Percentiles rank a stretch among this genome's conserved stretches.
Evolutionary conservation across 768 basidiomycete species (phyloP).

Genomic region (Lactarius hengduanensis): DNA sequence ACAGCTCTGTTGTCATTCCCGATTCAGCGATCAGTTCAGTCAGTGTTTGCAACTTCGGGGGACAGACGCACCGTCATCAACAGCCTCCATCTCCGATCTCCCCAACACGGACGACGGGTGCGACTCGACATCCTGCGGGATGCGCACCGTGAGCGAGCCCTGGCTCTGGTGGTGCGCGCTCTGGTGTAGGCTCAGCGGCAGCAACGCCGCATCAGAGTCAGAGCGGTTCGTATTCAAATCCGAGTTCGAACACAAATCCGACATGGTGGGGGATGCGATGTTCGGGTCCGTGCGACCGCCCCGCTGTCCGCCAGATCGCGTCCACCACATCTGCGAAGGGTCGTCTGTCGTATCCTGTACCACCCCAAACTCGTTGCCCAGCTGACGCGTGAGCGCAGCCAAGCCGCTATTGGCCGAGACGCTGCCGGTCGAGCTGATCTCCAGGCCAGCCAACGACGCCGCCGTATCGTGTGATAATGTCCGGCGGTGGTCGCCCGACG

Average conservation of each 20-base stretch:
- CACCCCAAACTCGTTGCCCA: constrained; percentile 40
- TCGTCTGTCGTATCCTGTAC: constrained; percentile 22
- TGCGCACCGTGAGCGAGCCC: constrained; percentile 32
- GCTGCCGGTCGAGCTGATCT: constrained; percentile 29
- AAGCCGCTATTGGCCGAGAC: constrained; percentile 32
- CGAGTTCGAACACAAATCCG: constrained; percentile 8
- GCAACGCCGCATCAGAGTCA: constrained; percentile 22
- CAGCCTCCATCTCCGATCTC: constrained; percentile 31
- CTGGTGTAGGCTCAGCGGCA: constrained; percentile 35
- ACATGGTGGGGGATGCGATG: constrained; percentile 28
- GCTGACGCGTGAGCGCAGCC: constrained; percentile 41
- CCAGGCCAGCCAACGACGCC: constrained; percentile 32
- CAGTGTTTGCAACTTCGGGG: neutral
- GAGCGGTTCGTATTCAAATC: constrained; percentile 11
- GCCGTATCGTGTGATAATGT: constrained; percentile 22
- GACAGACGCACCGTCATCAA: constrained; percentile 40
- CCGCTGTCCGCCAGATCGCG: constrained; percentile 29
- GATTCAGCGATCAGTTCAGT: constrained; percentile 2
- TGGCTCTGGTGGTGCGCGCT: constrained; percentile 23
- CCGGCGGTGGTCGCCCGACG: constrained; percentile 27
- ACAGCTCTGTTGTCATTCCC: constrained; percentile 38
- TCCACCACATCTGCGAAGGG: constrained; percentile 29
- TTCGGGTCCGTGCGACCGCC: constrained; percentile 29
- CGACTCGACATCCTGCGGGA: constrained; percentile 41
- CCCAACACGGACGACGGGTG: constrained; percentile 38